Percentiles rank a stretch among this genome's conserved stretches.
These are phyloP conservation scores for Verticillium albo-atrum DNA, from an alignment of 2,329 filamentous ascomycete species.

Conservation along the genomic window DNA sequence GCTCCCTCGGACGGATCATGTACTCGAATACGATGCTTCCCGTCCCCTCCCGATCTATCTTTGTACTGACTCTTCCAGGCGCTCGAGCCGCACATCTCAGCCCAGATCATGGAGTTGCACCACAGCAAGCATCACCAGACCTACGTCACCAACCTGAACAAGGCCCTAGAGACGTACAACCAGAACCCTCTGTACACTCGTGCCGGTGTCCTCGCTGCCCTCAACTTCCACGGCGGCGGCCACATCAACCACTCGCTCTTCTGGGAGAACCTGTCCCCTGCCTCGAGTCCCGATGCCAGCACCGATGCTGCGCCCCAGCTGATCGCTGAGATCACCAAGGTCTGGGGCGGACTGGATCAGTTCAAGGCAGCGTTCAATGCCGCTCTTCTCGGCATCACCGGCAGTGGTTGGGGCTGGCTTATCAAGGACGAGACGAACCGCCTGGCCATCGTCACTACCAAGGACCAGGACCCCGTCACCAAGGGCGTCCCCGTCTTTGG, in stretches of 20 bases:
- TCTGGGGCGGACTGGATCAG: conserved; percentile 63
- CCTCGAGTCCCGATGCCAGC: conserved; percentile 52
- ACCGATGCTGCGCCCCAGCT: conserved; percentile 54
- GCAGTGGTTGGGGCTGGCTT: conserved; percentile 87
- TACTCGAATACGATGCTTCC: neutral
- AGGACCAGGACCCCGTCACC: conserved; percentile 77
- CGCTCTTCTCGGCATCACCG: conserved; percentile 67
- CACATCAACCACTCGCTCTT: conserved; percentile 93
- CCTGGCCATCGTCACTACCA: conserved; percentile 72
- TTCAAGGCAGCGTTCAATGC: conserved; percentile 65
- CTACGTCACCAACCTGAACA: conserved; percentile 73
- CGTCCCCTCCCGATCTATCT: neutral
- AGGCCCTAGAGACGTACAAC: conserved; percentile 53
- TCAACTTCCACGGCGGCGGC: conserved; percentile 87
- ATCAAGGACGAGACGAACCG: conserved; percentile 57
- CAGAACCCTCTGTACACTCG: conserved; percentile 42
- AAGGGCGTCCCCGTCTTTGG: conserved; percentile 65
- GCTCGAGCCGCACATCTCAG: conserved; percentile 69
- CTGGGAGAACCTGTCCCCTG: conserved; percentile 76
- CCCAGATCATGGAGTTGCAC: conserved; percentile 77
- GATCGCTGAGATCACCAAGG: conserved; percentile 53
- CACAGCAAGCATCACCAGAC: conserved; percentile 76
- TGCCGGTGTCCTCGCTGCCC: conserved; percentile 61
- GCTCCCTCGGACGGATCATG: neutral
- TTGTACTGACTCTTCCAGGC: conserved; percentile 39